Evolutionary conservation across 768 basidiomycete genomes (phyloP).

Genomic region (Suillus lakei): DNA sequence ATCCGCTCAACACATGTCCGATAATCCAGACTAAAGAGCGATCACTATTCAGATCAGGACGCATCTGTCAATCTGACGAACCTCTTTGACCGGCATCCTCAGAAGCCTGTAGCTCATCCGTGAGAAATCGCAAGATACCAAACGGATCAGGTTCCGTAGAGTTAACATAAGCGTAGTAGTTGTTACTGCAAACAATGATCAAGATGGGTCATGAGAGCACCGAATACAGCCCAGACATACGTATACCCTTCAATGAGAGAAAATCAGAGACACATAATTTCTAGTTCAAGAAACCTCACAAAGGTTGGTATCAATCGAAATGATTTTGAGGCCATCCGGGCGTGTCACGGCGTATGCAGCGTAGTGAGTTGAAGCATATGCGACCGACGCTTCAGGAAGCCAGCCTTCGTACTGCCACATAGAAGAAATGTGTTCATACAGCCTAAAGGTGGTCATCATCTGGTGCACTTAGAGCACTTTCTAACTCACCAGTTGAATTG

Average conservation of each 20-base stretch:
- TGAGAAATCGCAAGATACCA: conserved; percentile 55
- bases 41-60: background rate
- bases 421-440: conserved; percentile 51
- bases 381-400: conserved; percentile 42
- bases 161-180: conserved; percentile 56
- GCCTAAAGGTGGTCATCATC: conserved; percentile 33
- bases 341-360: conserved; percentile 51
- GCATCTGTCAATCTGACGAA: conserved; percentile 16
- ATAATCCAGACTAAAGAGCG: conserved; percentile 47
- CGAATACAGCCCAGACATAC: conserved; percentile 23
- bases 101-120: conserved; percentile 56
- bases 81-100: conserved; percentile 54
- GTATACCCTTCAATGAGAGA: conserved; percentile 33
- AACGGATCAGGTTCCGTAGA: conserved; percentile 48
- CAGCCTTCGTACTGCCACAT: conserved; percentile 53
- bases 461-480: background rate
- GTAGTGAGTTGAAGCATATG: conserved; percentile 50
- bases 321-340: conserved; percentile 49
- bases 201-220: background rate
- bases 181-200: conserved; percentile 30
- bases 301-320: conserved; percentile 55
- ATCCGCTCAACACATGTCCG: conserved; percentile 55
- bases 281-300: conserved; percentile 36
- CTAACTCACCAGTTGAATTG: conserved; percentile 49
- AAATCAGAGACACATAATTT: background rate